Evolutionary conservation across 2,329 filamentous ascomycete species (phyloP).

Genomic region (Gliomastix tumulicola): DNA sequence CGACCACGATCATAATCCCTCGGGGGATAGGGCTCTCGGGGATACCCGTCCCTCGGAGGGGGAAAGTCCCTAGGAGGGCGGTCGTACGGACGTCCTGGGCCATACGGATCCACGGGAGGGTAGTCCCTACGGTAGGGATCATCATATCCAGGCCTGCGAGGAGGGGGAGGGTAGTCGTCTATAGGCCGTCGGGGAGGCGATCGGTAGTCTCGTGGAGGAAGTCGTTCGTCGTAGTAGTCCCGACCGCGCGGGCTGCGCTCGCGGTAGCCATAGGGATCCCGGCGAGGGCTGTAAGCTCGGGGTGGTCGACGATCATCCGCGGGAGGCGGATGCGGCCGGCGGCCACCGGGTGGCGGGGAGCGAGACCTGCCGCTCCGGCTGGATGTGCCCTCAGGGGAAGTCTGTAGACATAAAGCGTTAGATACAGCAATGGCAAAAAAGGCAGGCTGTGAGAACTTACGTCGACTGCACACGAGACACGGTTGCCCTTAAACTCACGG

Average conservation of each 20-base stretch:
- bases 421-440: slow-evolving; percentile 6
- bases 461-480: slow-evolving; percentile 81
- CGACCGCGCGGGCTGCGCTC: slow-evolving; percentile 80
- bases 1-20: slow-evolving; percentile 44
- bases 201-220: slow-evolving; percentile 57
- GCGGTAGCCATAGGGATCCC: slow-evolving; percentile 70
- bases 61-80: slow-evolving; percentile 44
- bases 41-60: slow-evolving; percentile 30
- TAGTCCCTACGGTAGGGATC: slow-evolving; percentile 71
- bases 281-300: slow-evolving; percentile 77
- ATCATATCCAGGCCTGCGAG: slow-evolving; percentile 59
- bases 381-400: too few species aligned
- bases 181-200: slow-evolving; percentile 75
- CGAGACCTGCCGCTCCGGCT: slow-evolving; percentile 81
- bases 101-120: slow-evolving; percentile 54
- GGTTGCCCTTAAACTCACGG: slow-evolving; percentile 84
- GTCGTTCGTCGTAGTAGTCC: slow-evolving; percentile 82
- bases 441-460: slow-evolving; percentile 43
- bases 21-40: slow-evolving; percentile 31
- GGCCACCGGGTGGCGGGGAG: slow-evolving; percentile 58
- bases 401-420: slow-evolving; percentile 6
- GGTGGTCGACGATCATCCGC: slow-evolving; percentile 70
- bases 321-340: slow-evolving; percentile 42
- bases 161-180: slow-evolving; percentile 64
- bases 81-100: slow-evolving; percentile 49